A percentile compares a stretch with the other conserved stretches of the same genome.
Conservation (phyloP, 176 grass and related monocot species). For the Cenchrus americanus region DNA sequence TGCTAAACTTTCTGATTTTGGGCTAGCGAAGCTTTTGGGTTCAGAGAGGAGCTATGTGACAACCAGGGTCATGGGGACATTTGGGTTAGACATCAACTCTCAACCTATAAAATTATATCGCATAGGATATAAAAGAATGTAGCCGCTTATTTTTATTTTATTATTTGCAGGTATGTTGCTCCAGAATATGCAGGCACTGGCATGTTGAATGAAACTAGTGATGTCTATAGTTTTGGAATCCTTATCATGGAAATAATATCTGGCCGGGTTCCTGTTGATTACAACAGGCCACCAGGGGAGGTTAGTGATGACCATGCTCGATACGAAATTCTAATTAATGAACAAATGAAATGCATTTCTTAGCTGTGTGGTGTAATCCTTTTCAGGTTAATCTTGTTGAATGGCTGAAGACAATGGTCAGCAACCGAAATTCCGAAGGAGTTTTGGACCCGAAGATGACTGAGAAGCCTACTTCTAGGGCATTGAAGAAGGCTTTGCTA, state of each 20-base stretch:
- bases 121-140: background rate
- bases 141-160: slow-evolving; percentile 25
- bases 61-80: slow-evolving; percentile 98
- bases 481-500: slow-evolving; percentile 86
- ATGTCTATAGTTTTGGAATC: slow-evolving; percentile 98
- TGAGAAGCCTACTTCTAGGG: slow-evolving; percentile 82
- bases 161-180: slow-evolving; percentile 82
- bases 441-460: slow-evolving; percentile 97
- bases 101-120: slow-evolving; percentile 18
- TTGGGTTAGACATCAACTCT: slow-evolving; percentile 62
- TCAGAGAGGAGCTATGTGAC: slow-evolving; percentile 95
- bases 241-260: slow-evolving; percentile 98
- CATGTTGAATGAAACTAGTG: slow-evolving; percentile 96
- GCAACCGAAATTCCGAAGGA: slow-evolving; percentile 90
- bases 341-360: slow-evolving; percentile 31
- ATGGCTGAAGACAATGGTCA: slow-evolving; percentile 95
- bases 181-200: slow-evolving; percentile 97
- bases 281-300: slow-evolving; percentile 86
- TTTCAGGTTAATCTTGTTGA: slow-evolving; percentile 98
- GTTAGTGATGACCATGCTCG: slow-evolving; percentile 50
- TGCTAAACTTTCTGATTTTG: slow-evolving; percentile 97
- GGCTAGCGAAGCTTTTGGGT: slow-evolving; percentile 89
- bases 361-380: slow-evolving; percentile 6
- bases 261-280: slow-evolving; percentile 89
- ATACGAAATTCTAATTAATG: background rate